These are phyloP conservation scores for Aspergillus novofumigatus DNA, from an alignment of 2,329 filamentous ascomycete species.

Conservation along the genomic window DNA sequence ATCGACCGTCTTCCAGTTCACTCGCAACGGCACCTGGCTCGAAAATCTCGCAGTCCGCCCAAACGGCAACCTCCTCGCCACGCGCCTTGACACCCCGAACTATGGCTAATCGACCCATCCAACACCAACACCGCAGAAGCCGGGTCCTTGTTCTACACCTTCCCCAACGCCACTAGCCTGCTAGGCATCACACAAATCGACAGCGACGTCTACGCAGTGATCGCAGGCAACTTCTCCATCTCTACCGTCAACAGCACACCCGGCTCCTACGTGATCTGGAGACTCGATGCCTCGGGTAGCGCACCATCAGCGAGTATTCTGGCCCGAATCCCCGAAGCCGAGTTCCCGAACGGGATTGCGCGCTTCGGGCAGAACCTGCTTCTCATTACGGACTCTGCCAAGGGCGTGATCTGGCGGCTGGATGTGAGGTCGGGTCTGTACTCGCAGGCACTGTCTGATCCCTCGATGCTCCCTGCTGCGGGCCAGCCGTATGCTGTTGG, in stretches of 20 bases:
- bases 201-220: too few species aligned
- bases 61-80: conserved; percentile 2
- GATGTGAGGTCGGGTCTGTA: conserved; percentile 1
- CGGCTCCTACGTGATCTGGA: too few species aligned
- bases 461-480: too few species aligned
- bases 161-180: conserved; percentile 3
- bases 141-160: background rate
- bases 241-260: too few species aligned
- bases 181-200: too few species aligned
- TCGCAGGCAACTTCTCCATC: too few species aligned
- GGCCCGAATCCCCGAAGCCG: too few species aligned
- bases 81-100: conserved; percentile 6
- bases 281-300: too few species aligned
- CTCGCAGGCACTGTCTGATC: background rate
- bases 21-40: conserved; percentile 6
- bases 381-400: conserved; percentile 3
- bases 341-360: too few species aligned
- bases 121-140: background rate
- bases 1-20: conserved; percentile 1
- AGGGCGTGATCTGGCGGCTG: conserved; percentile 9
- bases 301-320: too few species aligned
- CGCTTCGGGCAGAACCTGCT: conserved; percentile 1
- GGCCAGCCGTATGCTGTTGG: background rate
- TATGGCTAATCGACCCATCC: conserved; percentile 4
- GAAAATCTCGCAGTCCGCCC: conserved; percentile 5